A percentile compares a stretch with the other conserved stretches of the same genome.
Evolutionary conservation across 139 green algal species (phyloP).

Genomic region (Asterochloris erici): DNA sequence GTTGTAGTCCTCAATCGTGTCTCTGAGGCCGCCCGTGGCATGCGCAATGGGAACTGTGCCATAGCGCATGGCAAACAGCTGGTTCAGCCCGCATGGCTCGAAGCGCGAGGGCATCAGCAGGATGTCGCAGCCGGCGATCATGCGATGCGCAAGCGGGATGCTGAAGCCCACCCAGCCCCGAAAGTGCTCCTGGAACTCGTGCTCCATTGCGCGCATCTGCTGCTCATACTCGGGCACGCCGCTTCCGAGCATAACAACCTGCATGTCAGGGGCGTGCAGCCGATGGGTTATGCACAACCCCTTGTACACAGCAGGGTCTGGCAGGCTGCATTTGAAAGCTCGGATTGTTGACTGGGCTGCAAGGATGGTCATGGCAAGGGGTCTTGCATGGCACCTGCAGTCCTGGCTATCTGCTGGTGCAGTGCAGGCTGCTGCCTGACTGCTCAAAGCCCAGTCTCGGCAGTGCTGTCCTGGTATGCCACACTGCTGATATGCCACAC

Average conservation of each 20-base stretch:
- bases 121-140: constrained; percentile 79
- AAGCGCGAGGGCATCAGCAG: constrained; percentile 88
- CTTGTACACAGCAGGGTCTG: too few relatives aligned
- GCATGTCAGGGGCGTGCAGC: background rate
- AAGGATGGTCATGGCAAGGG: too few relatives aligned
- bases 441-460: too few relatives aligned
- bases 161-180: constrained; percentile 74
- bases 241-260: constrained; percentile 83
- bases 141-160: constrained; percentile 76
- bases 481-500: too few relatives aligned
- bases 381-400: too few relatives aligned
- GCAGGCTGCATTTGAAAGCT: too few relatives aligned
- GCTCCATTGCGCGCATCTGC: constrained; percentile 41
- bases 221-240: constrained; percentile 67
- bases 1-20: constrained; percentile 81
- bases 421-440: too few relatives aligned
- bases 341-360: too few relatives aligned
- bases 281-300: too few relatives aligned
- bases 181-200: constrained; percentile 38
- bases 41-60: constrained; percentile 85
- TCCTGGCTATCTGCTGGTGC: too few relatives aligned
- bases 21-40: constrained; percentile 75
- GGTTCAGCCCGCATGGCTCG: constrained; percentile 89
- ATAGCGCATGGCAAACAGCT: constrained; percentile 66
- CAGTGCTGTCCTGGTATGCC: too few relatives aligned